Conservation (phyloP, 129 eudicot genomes). For the Sambucus nigra region DNA sequence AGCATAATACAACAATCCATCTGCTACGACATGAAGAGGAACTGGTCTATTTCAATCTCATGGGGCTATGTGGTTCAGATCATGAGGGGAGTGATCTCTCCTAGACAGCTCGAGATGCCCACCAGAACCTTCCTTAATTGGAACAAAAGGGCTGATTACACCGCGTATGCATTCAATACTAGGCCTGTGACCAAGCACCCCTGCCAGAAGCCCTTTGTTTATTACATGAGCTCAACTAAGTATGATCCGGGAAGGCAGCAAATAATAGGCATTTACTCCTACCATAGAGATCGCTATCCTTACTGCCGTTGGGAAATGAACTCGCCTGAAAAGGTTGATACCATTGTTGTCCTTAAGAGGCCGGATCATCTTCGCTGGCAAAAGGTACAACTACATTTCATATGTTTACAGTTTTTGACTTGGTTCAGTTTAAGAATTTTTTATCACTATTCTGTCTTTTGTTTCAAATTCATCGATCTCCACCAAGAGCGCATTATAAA, state of each 20-base stretch:
- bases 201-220: slow-evolving; percentile 62
- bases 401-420: too few relatives aligned
- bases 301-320: slow-evolving; percentile 35
- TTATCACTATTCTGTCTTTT: too few relatives aligned
- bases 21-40: slow-evolving; percentile 44
- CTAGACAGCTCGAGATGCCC: slow-evolving; percentile 67
- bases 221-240: slow-evolving; percentile 26
- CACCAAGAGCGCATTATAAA: too few relatives aligned
- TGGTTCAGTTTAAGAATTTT: too few relatives aligned
- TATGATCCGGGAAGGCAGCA: slow-evolving; percentile 35
- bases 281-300: slow-evolving; percentile 24
- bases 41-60: slow-evolving; percentile 67
- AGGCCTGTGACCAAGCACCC: slow-evolving; percentile 52
- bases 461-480: too few relatives aligned
- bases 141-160: slow-evolving; percentile 67
- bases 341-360: slow-evolving; percentile 33
- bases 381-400: slow-evolving; percentile 24
- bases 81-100: slow-evolving; percentile 53
- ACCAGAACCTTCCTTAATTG: slow-evolving; percentile 67
- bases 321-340: slow-evolving; percentile 29
- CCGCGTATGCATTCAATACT: slow-evolving; percentile 76
- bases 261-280: slow-evolving; percentile 29
- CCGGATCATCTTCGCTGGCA: slow-evolving; percentile 33
- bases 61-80: slow-evolving; percentile 81
- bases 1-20: slow-evolving; percentile 74